Base-by-base conservation (phyloP, 306 rosid genomes). In the Clitoria ternatea region DNA sequence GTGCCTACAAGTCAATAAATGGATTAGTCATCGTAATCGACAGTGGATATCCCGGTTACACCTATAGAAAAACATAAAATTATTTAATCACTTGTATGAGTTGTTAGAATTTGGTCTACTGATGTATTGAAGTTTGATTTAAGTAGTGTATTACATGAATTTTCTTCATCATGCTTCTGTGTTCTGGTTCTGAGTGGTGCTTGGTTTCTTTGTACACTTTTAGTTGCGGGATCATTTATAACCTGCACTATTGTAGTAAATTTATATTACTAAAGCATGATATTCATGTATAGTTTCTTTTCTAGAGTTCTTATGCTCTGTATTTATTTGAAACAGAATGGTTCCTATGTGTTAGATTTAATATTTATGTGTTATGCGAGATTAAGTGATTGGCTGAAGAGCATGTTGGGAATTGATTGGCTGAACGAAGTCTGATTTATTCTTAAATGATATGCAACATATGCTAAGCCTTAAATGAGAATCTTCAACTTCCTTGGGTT, bases 261-360 rank as follows among this genome's bases (percentile, higher is more conserved):
- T 59, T 59, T 57, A 14, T 48, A 47, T 68, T 32, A 23, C 24
- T 33, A 35, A 32, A 76, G 55, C 48, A 18, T 68, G 53, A 27
- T 57, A 37, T 60, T 75, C 35, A 17, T 44, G 52, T 60, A 15
- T 26, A 12, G 6, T 57, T n/a, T 71, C 45, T 33, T 36, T 68
- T 18, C 30, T 22, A 22, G 19, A 24, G 63, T 50, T 62, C 27
- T 50, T 26, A 74, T 39, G 35, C 17, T 50, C 44, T 18, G 12
- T 32, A 9, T 33, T 56, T 60, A 50, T 30, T 24, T 30, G 75
- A 17, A 54, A 37, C 61, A 50, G 3, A 73, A 22, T 48, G 39
- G 42, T 79, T 67, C 40, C 66, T 44, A 0, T 48, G 63, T 37
- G 57, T 57, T 37, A 4, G 69, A 60, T 76, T 17, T 72, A 37